Base-by-base conservation (phyloP, 176 grass and related monocot species). In the Saccharum spontaneum region DNA sequence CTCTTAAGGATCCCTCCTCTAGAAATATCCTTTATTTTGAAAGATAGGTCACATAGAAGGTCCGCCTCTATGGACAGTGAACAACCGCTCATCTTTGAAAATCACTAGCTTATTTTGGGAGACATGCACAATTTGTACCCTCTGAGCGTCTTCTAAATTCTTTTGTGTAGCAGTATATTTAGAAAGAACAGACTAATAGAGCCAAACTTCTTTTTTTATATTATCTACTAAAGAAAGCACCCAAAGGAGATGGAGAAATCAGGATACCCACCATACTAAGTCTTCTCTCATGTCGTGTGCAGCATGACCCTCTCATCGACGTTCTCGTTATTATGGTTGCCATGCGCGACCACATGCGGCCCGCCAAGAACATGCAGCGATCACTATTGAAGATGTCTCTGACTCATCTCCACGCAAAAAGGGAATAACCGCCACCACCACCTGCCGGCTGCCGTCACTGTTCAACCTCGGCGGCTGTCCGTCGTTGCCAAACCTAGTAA, bases 251-350 rank as follows among this genome's bases (percentile, higher is more conserved):
- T 52, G 4, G 65, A 23, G 18, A 34, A 76, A 67, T 5, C 11
- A 43, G 76, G 78, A 90, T 82, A 55, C 78, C 83, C 83, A 86
- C 88, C 73, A 82, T 79, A 54, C 73, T 90, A 90, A 90, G 79
- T 82, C 57, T 82, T 62, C 76, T 85, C 52, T 6, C 10, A 18
- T 31, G 67, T 20, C 67, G 20, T n/a, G 6, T 54, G 49, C 17
- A 28, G 15, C 37, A n/a, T 61, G 57, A 2, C 7, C 37, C 38
- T 61, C 68, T 73, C 36, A 5, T 30, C 73, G 52, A 8, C 62
- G 46, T 41, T 17, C 44, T 22, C 37, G 3, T 0, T 15, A 38
- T 7, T 13, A 7, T 49, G 26, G 28, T 10, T 10, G 2, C 6
- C 12, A 17, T 34, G 54, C 24, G 18, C 24, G 13, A 64, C 71